These are phyloP conservation scores for Citrus cavaleriei DNA, from an alignment of 345 rosid genomes.

Conservation along the genomic window DNA sequence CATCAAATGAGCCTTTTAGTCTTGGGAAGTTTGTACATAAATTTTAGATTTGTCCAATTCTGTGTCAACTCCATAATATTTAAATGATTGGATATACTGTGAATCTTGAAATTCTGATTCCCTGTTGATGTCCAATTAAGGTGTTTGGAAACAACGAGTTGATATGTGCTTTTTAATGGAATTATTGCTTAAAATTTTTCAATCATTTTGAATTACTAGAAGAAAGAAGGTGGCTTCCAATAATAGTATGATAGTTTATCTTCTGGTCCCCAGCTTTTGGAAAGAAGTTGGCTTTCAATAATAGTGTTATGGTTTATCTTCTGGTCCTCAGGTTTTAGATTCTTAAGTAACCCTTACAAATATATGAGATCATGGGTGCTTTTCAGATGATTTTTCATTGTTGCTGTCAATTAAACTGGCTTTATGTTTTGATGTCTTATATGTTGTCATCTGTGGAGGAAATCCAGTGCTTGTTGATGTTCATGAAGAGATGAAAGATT, in stretches of 20 bases:
- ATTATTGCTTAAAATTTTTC: background rate
- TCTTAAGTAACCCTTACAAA: background rate
- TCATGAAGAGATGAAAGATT: background rate
- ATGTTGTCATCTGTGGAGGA: background rate
- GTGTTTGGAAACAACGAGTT: background rate
- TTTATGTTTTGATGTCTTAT: background rate
- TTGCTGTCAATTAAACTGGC: background rate
- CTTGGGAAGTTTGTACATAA: background rate
- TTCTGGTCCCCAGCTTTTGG: background rate
- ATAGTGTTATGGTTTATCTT: background rate
- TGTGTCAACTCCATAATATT: background rate
- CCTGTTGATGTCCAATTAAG: background rate
- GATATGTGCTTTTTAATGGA: background rate
- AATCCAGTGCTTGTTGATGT: background rate
- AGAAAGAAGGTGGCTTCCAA: background rate
- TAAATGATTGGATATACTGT: background rate
- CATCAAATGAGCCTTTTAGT: background rate
- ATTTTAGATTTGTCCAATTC: background rate
- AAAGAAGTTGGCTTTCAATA: background rate
- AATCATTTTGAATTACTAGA: background rate
- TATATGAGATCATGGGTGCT: background rate
- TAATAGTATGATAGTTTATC: background rate
- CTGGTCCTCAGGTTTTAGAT: background rate
- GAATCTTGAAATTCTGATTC: background rate
- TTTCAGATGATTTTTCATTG: background rate